These are phyloP conservation scores for Hordeum pubiflorum DNA, from an alignment of 202 grass and related monocot genomes.

Conservation along the genomic window DNA sequence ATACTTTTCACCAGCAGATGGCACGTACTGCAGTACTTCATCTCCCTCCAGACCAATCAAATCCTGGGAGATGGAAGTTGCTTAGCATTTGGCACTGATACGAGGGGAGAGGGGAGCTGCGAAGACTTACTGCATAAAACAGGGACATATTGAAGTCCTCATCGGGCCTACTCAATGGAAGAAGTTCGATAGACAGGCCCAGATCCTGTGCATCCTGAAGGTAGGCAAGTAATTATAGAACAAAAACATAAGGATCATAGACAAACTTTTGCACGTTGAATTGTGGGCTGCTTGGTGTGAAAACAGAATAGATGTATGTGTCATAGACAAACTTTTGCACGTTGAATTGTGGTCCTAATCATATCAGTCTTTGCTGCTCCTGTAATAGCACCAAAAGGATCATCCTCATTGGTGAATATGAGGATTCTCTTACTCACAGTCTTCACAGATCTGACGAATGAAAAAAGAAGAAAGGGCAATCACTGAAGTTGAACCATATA, in stretches of 20 bases:
- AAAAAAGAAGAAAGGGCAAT: constrained; percentile 9
- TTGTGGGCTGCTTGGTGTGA: background rate
- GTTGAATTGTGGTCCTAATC: constrained; percentile 81
- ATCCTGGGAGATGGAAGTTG: constrained; percentile 38
- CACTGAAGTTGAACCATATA: background rate
- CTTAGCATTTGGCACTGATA: constrained; percentile 19
- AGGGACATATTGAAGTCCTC: constrained; percentile 76
- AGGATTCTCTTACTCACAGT: constrained; percentile 71
- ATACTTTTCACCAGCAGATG: constrained; percentile 84
- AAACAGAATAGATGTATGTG: constrained; percentile 18
- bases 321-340: constrained; percentile 50
- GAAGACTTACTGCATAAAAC: constrained; percentile 78
- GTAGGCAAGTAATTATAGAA: background rate
- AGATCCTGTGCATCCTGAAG: constrained; percentile 81
- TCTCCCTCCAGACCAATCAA: constrained; percentile 77
- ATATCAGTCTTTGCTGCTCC: constrained; percentile 80
- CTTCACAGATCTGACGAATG: constrained; percentile 61
- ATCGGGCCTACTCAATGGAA: constrained; percentile 60
- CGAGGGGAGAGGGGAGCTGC: background rate
- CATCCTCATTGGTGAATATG: constrained; percentile 93
- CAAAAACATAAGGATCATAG: too few relatives aligned
- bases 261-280: too few relatives aligned
- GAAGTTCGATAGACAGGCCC: constrained; percentile 86
- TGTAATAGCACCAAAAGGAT: constrained; percentile 77
- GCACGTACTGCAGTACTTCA: constrained; percentile 62